These are phyloP conservation scores for Saturnispora quitensis DNA, from an alignment of 805 yeast species.

Conservation along the genomic window DNA sequence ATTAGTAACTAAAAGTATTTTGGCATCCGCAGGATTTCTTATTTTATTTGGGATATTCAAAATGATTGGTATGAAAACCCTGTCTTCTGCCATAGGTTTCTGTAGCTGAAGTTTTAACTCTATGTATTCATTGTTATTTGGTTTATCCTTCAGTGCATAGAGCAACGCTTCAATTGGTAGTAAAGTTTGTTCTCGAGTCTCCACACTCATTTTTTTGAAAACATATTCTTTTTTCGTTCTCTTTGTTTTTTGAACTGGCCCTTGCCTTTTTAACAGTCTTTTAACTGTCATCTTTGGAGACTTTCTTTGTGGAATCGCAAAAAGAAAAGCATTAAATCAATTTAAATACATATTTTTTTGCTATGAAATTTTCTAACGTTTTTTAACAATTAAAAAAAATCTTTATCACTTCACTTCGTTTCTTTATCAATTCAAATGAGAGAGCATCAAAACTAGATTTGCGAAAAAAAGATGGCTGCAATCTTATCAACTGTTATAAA, in stretches of 20 bases:
- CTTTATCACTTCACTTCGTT: neutral
- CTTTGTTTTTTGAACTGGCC: neutral
- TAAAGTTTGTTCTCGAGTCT: conserved; percentile 13
- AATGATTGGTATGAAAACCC: conserved; percentile 48
- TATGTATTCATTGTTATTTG: conserved; percentile 24
- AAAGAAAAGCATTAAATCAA: neutral
- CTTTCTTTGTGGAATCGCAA: neutral
- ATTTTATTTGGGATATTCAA: conserved; percentile 48
- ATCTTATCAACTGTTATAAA: neutral
- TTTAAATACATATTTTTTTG: neutral
- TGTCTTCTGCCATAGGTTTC: conserved; percentile 33
- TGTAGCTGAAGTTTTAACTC: conserved; percentile 40
- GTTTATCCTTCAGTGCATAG: conserved; percentile 21
- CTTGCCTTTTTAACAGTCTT: conserved; percentile 2
- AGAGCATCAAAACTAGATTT: neutral
- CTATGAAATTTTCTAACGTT: neutral
- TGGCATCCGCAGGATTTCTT: conserved; percentile 38
- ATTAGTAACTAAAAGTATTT: conserved; percentile 57
- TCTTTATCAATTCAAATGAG: neutral
- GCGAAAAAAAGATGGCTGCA: neutral
- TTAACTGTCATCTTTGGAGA: conserved; percentile 5
- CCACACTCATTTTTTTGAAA: conserved; percentile 12
- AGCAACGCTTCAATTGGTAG: conserved; percentile 26
- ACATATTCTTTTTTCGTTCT: conserved; percentile 4
- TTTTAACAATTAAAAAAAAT: neutral